phyloP scores from a whole-genome alignment of 768 basidiomycete genomes.

The Leccinum imitatum region DNA sequence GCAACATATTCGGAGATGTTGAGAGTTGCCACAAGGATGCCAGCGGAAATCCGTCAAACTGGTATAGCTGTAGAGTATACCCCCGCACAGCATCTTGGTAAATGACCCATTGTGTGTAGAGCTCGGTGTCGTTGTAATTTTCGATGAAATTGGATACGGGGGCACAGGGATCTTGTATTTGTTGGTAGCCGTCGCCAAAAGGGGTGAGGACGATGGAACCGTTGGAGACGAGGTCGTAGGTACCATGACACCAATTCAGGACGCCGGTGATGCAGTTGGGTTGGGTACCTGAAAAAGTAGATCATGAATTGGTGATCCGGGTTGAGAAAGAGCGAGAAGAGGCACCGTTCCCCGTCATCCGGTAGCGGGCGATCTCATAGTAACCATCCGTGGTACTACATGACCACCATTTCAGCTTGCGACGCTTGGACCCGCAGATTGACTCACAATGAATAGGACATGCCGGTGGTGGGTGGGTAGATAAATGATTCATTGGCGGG shows the following conservation, averaged over 20 bases:
- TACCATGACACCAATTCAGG: slow-evolving; percentile 90
- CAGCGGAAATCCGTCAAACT: slow-evolving; percentile 74
- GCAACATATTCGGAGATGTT: slow-evolving; percentile 83
- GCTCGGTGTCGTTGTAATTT: slow-evolving; percentile 73
- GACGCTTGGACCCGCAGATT: neutral
- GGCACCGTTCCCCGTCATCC: slow-evolving; percentile 83
- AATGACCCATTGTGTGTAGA: slow-evolving; percentile 67
- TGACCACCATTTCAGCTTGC: slow-evolving; percentile 1
- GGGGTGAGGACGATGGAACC: slow-evolving; percentile 78
- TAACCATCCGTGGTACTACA: slow-evolving; percentile 66
- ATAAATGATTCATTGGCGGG: slow-evolving; percentile 80
- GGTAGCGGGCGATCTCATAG: slow-evolving; percentile 91
- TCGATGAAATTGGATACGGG: slow-evolving; percentile 87
- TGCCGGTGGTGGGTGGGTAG: slow-evolving; percentile 84
- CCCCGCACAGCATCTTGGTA: slow-evolving; percentile 61
- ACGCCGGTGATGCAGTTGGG: slow-evolving; percentile 90
- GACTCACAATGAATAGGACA: slow-evolving; percentile 86
- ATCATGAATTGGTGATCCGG: neutral
- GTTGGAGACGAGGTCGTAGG: slow-evolving; percentile 61
- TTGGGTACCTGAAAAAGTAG: slow-evolving; percentile 55
- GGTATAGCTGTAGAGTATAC: slow-evolving; percentile 73
- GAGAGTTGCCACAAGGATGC: slow-evolving; percentile 69
- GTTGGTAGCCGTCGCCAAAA: slow-evolving; percentile 87
- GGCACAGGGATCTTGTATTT: slow-evolving; percentile 92
- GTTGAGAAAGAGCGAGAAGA: neutral